These are phyloP conservation scores for Neurospora africana DNA, from an alignment of 495 filamentous ascomycete genomes.

Conservation along the genomic window DNA sequence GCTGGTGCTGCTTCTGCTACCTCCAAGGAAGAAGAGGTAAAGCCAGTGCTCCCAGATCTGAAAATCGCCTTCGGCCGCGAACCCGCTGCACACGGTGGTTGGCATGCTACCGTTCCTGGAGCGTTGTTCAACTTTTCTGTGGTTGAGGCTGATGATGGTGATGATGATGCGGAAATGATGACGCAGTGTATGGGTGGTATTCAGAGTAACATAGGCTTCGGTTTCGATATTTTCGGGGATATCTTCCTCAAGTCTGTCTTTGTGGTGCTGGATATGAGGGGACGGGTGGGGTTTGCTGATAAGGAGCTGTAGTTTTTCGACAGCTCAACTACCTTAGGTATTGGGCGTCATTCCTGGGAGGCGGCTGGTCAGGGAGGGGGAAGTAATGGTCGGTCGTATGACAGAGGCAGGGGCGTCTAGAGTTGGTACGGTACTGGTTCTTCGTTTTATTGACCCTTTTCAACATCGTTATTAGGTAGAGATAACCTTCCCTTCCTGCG, in stretches of 20 bases:
- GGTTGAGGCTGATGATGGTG: constrained; percentile 28
- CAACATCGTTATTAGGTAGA: not conserved
- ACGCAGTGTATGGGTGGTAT: constrained; percentile 57
- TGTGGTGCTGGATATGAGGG: constrained; percentile 62
- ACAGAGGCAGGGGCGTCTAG: not conserved
- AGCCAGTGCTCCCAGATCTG: constrained; percentile 42
- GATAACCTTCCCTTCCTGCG: not conserved
- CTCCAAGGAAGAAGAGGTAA: not conserved
- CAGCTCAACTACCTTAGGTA: not conserved
- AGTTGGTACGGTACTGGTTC: not conserved
- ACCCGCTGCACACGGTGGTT: constrained; percentile 47
- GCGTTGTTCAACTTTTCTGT: constrained; percentile 55
- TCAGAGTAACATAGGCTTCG: constrained; percentile 46
- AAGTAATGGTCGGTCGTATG: not conserved
- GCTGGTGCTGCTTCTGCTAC: too few species aligned
- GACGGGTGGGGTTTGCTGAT: constrained; percentile 55
- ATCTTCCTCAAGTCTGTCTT: constrained; percentile 67
- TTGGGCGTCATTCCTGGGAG: too few species aligned
- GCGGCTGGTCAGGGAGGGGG: too few species aligned
- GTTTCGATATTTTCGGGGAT: constrained; percentile 59
- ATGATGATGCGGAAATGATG: not conserved
- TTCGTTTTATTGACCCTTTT: not conserved
- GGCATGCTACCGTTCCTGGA: constrained; percentile 53
- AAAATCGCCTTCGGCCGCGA: constrained; percentile 39
- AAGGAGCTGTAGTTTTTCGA: constrained; percentile 21